Evolutionary conservation across 2,329 filamentous ascomycete species (phyloP).

Genomic region (Ramularia collo-cygni): DNA sequence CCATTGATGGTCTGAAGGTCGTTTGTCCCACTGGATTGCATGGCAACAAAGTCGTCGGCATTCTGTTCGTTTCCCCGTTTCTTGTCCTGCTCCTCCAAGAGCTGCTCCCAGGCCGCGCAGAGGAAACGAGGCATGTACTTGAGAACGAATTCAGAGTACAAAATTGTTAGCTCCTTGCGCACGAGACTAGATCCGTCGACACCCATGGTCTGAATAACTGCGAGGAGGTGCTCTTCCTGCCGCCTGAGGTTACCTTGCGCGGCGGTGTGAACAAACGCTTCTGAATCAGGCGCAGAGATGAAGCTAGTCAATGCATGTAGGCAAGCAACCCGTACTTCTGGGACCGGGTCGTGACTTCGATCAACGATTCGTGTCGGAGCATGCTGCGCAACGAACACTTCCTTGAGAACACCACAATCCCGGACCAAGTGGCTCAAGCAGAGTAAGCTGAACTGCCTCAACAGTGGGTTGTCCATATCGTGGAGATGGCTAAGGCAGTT

Average conservation of each 20-base stretch:
- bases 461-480: conserved; percentile 78
- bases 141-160: conserved; percentile 84
- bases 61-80: conserved; percentile 19
- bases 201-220: conserved; percentile 82
- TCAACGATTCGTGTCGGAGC: conserved; percentile 76
- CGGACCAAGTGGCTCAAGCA: conserved; percentile 94
- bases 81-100: conserved; percentile 60
- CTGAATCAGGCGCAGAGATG: conserved; percentile 62
- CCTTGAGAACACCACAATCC: conserved; percentile 87
- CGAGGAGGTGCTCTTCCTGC: conserved; percentile 76
- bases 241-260: conserved; percentile 2
- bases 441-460: conserved; percentile 92
- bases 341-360: conserved; percentile 75
- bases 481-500: conserved; percentile 77
- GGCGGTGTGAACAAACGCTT: conserved; percentile 10
- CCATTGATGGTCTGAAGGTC: conserved; percentile 9
- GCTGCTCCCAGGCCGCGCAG: conserved; percentile 84
- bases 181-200: conserved; percentile 93
- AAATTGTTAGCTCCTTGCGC: conserved; percentile 84
- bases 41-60: conserved; percentile 14
- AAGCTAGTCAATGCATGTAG: conserved; percentile 90
- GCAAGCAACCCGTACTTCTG: conserved; percentile 90
- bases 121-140: conserved; percentile 90
- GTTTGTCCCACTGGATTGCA: conserved; percentile 10
- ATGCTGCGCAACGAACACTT: conserved; percentile 83